These are phyloP conservation scores for Fusarium caatingaense DNA, from an alignment of 2,329 filamentous ascomycete genomes.

Conservation along the genomic window DNA sequence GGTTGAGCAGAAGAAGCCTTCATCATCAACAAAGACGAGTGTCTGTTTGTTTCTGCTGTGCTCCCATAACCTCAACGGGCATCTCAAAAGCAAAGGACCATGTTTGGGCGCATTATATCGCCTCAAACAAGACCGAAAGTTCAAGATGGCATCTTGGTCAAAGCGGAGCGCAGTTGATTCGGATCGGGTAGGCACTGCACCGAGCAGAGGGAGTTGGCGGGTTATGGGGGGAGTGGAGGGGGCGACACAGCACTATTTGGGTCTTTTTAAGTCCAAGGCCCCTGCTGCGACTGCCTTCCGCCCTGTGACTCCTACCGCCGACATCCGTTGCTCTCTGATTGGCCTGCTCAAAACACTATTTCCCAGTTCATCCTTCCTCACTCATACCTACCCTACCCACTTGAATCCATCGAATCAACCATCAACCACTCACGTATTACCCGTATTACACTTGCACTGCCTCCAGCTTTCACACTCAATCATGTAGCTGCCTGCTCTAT, in stretches of 20 bases:
- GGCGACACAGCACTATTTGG: conserved; percentile 66
- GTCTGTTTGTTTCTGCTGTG: conserved; percentile 15
- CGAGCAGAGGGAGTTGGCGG: conserved; percentile 43
- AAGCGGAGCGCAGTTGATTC: conserved; percentile 12
- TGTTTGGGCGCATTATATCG: neutral
- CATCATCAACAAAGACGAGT: conserved; percentile 20
- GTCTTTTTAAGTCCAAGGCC: conserved; percentile 62
- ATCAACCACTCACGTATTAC: conserved; percentile 14
- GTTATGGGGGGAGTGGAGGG: conserved; percentile 52
- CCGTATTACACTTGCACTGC: conserved; percentile 26
- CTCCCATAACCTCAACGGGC: neutral
- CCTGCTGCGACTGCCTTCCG: conserved; percentile 39
- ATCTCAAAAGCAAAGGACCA: neutral
- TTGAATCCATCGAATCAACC: conserved; percentile 15
- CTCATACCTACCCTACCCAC: conserved; percentile 17
- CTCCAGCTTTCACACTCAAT: neutral
- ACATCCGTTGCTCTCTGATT: conserved; percentile 36
- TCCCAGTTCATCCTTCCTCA: conserved; percentile 15
- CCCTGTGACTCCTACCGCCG: conserved; percentile 40
- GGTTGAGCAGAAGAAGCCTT: conserved; percentile 48
- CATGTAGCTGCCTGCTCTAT: neutral
- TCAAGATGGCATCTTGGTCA: conserved; percentile 13
- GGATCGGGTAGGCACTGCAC: conserved; percentile 15
- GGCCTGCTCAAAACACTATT: conserved; percentile 18
- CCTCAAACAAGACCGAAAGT: conserved; percentile 12